These are phyloP conservation scores for Trichoderma semiorbis DNA, from an alignment of 2,329 filamentous ascomycete species.

Conservation along the genomic window DNA sequence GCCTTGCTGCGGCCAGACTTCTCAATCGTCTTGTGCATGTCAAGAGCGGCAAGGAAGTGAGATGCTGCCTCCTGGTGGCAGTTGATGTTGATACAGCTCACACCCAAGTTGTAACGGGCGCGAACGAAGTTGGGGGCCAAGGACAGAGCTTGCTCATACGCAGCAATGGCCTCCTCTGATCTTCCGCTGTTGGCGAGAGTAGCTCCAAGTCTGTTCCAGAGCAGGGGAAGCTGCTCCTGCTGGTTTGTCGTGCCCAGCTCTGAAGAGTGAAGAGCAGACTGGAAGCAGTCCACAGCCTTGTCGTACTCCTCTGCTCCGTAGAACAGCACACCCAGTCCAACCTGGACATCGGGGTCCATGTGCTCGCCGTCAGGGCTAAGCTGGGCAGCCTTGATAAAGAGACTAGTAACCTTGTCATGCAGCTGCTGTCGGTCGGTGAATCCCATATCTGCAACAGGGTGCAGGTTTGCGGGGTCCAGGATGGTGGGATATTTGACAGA, in stretches of 20 bases:
- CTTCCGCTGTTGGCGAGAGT: conserved; percentile 93
- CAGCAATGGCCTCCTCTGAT: conserved; percentile 92
- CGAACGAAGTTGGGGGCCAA: conserved; percentile 95
- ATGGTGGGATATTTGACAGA: conserved; percentile 90
- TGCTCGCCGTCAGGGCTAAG: conserved; percentile 87
- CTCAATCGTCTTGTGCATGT: conserved; percentile 94
- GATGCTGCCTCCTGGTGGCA: conserved; percentile 91
- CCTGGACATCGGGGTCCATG: conserved; percentile 98
- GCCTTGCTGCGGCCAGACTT: conserved; percentile 79
- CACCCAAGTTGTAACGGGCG: conserved; percentile 93
- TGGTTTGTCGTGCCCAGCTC: conserved; percentile 82
- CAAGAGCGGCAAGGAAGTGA: conserved; percentile 84
- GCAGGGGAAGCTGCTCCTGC: conserved; percentile 80
- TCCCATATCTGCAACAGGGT: conserved; percentile 76
- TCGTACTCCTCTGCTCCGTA: conserved; percentile 98
- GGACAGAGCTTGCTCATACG: conserved; percentile 87
- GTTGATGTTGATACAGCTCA: conserved; percentile 95
- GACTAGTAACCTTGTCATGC: conserved; percentile 83
- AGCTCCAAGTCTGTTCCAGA: conserved; percentile 96
- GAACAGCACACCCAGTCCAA: conserved; percentile 93
- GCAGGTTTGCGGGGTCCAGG: conserved; percentile 67
- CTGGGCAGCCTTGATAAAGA: conserved; percentile 90
- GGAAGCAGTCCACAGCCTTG: conserved; percentile 98
- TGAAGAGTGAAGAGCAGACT: conserved; percentile 79
- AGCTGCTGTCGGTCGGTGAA: conserved; percentile 90